Evolutionary conservation across 1,139 yeast species (phyloP).

Genomic region (Protomyces gravidus): DNA sequence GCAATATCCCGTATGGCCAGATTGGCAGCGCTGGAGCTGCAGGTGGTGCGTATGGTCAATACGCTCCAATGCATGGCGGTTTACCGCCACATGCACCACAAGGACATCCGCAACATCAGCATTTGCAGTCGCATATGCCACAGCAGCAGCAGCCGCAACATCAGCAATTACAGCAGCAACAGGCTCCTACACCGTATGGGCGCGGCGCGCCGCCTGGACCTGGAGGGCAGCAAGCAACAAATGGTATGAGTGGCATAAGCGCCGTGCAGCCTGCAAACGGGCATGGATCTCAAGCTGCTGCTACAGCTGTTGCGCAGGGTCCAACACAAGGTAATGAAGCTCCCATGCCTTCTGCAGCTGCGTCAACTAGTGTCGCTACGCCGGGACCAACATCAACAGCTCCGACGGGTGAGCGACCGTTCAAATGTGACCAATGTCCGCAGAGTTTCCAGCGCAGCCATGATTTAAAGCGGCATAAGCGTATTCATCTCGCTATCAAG

Average conservation of each 20-base stretch:
- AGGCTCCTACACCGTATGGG: not conserved
- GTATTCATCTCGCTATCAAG: constrained; percentile 35
- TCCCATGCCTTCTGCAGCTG: not conserved
- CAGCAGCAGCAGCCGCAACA: not conserved
- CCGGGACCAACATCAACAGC: not conserved
- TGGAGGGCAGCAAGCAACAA: too few species aligned
- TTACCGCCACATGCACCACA: constrained; percentile 10
- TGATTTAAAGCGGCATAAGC: constrained; percentile 35
- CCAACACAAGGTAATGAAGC: constrained; percentile 16
- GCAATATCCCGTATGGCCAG: constrained; percentile 16
- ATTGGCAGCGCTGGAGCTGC: too few species aligned
- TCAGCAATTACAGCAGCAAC: not conserved
- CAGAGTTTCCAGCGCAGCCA: constrained; percentile 35
- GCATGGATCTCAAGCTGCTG: constrained; percentile 1
- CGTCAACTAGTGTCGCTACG: not conserved
- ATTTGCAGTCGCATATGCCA: not conserved
- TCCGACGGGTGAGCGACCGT: constrained; percentile 33
- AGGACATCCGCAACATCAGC: not conserved
- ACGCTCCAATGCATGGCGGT: constrained; percentile 3
- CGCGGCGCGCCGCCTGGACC: not conserved
- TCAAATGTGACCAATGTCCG: constrained; percentile 34
- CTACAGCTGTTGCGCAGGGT: not conserved
- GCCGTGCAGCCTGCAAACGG: not conserved
- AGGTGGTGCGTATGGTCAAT: constrained; percentile 11
- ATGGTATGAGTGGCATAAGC: not conserved